A percentile compares a stretch with the other conserved stretches of the same genome.
Evolutionary conservation across 2,329 filamentous ascomycete genomes (phyloP).

Genomic region (Colletotrichum musicola): DNA sequence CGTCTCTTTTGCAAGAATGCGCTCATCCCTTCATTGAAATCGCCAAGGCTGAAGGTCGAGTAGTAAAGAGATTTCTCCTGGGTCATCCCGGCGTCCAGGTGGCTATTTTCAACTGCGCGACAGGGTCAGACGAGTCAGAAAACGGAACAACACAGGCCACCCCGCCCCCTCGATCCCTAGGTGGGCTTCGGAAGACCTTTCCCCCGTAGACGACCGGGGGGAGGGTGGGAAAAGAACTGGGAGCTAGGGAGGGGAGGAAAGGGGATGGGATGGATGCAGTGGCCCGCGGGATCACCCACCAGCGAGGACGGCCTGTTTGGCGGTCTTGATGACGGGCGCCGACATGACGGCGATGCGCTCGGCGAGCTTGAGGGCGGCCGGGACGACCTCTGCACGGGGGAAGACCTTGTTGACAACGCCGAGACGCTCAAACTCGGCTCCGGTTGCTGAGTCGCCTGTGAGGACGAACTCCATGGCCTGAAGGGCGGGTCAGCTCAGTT

Average conservation of each 20-base stretch:
- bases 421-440: conserved; percentile 52
- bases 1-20: conserved; percentile 56
- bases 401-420: conserved; percentile 56
- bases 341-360: conserved; percentile 54
- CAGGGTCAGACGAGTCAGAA: conserved; percentile 40
- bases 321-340: conserved; percentile 54
- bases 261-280: not conserved
- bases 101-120: conserved; percentile 54
- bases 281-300: conserved; percentile 51
- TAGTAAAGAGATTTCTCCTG: conserved; percentile 52
- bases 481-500: conserved; percentile 12
- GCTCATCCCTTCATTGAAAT: conserved; percentile 56
- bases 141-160: not conserved
- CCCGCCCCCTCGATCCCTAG: conserved; percentile 3
- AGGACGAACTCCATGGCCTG: conserved; percentile 61
- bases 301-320: conserved; percentile 58
- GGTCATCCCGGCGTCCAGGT: conserved; percentile 54
- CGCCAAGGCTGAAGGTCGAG: conserved; percentile 51
- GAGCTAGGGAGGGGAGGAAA: not conserved
- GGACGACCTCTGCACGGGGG: conserved; percentile 49
- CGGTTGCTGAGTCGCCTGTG: conserved; percentile 53
- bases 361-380: conserved; percentile 53
- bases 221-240: not conserved
- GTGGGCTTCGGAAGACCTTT: not conserved
- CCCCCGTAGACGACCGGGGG: not conserved